Conservation (phyloP, 352 stramenopile genomes). For the Nothophytophthora sp. region DNA sequence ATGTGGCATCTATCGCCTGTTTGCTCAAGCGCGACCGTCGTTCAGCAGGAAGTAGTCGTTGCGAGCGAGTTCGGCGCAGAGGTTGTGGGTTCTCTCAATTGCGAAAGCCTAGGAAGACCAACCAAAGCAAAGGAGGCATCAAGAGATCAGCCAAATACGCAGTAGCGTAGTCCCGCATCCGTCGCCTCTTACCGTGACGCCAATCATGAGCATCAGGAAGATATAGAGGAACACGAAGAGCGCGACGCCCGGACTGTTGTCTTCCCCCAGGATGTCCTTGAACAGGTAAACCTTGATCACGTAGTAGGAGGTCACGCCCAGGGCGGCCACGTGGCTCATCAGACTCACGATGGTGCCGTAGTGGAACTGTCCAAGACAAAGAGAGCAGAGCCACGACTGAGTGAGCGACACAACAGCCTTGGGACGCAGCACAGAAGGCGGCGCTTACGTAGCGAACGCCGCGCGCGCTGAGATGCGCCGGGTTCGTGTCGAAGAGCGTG, state of each 20-base stretch:
- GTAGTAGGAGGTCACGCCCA: conserved; percentile 59
- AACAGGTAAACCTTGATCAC: conserved; percentile 54
- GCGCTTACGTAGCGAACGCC: conserved; percentile 27
- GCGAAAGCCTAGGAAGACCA: conserved; percentile 57
- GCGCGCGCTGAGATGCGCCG: conserved; percentile 38
- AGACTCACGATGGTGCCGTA: conserved; percentile 55
- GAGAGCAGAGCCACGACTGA: not conserved
- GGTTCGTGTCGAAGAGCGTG: conserved; percentile 47
- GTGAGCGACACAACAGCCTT: too few relatives aligned
- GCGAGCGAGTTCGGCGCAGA: conserved; percentile 70
- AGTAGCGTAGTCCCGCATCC: too few relatives aligned
- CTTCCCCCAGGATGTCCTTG: conserved; percentile 47
- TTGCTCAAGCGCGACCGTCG: conserved; percentile 23
- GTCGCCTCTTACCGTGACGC: conserved; percentile 69
- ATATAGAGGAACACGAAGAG: conserved; percentile 73
- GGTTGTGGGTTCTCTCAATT: conserved; percentile 51
- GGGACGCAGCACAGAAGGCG: not conserved
- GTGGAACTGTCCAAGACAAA: conserved; percentile 46
- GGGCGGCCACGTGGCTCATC: conserved; percentile 56
- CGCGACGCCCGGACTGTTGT: conserved; percentile 34
- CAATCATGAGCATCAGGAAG: conserved; percentile 51
- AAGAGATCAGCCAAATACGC: conserved; percentile 4
- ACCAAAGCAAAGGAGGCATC: not conserved
- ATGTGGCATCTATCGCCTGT: not conserved
- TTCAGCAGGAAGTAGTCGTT: conserved; percentile 67